phyloP scores from a whole-genome alignment of 1,284 basidiomycete species.

The Melanopsichium pennsylvanicum region DNA sequence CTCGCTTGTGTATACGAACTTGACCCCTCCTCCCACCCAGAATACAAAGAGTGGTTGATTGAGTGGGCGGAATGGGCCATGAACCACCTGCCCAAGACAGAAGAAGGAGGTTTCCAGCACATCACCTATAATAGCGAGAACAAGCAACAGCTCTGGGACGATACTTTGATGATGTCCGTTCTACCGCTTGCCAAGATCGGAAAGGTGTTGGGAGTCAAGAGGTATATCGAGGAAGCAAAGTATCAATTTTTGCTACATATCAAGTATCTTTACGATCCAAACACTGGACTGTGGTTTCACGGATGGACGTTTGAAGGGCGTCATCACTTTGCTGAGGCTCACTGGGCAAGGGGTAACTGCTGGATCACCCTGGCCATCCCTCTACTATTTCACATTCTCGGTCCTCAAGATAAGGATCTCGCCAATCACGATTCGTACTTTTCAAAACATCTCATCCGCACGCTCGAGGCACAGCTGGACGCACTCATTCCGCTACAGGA shows the following conservation, averaged over 20 bases:
- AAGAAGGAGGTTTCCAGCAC: slow-evolving; percentile 74
- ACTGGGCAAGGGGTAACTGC: slow-evolving; percentile 75
- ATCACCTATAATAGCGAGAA: slow-evolving; percentile 72
- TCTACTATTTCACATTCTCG: slow-evolving; percentile 71
- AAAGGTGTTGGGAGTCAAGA: slow-evolving; percentile 70
- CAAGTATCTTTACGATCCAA: slow-evolving; percentile 70
- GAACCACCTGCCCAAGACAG: slow-evolving; percentile 72
- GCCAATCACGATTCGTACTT: slow-evolving; percentile 10
- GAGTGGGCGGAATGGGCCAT: slow-evolving; percentile 76
- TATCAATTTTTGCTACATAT: slow-evolving; percentile 72
- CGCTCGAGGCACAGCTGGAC: slow-evolving; percentile 71
- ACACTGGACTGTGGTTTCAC: slow-evolving; percentile 72
- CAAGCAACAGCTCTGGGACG: slow-evolving; percentile 74
- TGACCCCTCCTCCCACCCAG: slow-evolving; percentile 56
- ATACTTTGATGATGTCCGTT: slow-evolving; percentile 75
- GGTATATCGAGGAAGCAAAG: slow-evolving; percentile 74
- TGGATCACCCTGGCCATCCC: slow-evolving; percentile 75
- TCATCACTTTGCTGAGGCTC: slow-evolving; percentile 71
- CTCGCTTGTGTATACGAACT: slow-evolving; percentile 71
- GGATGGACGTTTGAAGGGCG: slow-evolving; percentile 71
- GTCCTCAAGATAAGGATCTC: slow-evolving; percentile 6
- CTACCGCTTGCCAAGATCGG: slow-evolving; percentile 74
- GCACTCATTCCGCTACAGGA: slow-evolving; percentile 71
- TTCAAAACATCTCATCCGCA: slow-evolving; percentile 69
- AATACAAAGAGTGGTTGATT: slow-evolving; percentile 69